Conservation (phyloP, 164 flowering plant genomes). For the Liquidambar formosana region DNA sequence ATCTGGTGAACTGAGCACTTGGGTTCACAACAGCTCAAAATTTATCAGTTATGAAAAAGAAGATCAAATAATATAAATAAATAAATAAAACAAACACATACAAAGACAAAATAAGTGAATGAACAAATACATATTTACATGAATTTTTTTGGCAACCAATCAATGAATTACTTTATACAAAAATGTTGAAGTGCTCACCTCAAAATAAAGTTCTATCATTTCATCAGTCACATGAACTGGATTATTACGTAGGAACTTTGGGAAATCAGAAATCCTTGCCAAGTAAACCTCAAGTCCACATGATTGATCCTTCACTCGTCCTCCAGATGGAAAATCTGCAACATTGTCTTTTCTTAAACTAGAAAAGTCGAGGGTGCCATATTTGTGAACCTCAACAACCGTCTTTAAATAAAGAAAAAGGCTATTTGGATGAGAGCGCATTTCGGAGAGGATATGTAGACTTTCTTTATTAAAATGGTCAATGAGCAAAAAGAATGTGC, state of each 20-base stretch:
- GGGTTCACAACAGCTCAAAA: not conserved
- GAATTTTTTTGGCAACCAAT: no score
- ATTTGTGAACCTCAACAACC: slow-evolving; percentile 68
- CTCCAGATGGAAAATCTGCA: slow-evolving; percentile 29
- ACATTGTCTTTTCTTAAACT: slow-evolving; percentile 38
- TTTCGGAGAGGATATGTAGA: slow-evolving; percentile 53
- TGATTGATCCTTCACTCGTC: slow-evolving; percentile 33
- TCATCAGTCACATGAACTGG: slow-evolving; percentile 77
- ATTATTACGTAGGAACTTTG: slow-evolving; percentile 60
- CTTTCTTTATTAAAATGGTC: slow-evolving; percentile 60
- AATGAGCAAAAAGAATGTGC: slow-evolving; percentile 60
- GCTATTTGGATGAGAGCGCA: slow-evolving; percentile 69
- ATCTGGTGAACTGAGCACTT: not conserved
- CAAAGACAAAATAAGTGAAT: not conserved
- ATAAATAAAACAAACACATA: not conserved
- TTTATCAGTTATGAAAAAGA: not conserved
- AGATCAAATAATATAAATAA: not conserved
- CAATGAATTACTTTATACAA: not conserved
- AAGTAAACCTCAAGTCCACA: slow-evolving; percentile 50
- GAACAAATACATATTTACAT: not conserved
- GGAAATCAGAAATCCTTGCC: slow-evolving; percentile 60
- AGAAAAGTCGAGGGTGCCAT: slow-evolving; percentile 69
- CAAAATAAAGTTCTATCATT: slow-evolving; percentile 77
- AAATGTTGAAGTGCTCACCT: slow-evolving; percentile 49
- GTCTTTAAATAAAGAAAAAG: slow-evolving; percentile 90